Conservation (phyloP, 2,329 filamentous ascomycete species). For the Alternaria incomplexa region DNA sequence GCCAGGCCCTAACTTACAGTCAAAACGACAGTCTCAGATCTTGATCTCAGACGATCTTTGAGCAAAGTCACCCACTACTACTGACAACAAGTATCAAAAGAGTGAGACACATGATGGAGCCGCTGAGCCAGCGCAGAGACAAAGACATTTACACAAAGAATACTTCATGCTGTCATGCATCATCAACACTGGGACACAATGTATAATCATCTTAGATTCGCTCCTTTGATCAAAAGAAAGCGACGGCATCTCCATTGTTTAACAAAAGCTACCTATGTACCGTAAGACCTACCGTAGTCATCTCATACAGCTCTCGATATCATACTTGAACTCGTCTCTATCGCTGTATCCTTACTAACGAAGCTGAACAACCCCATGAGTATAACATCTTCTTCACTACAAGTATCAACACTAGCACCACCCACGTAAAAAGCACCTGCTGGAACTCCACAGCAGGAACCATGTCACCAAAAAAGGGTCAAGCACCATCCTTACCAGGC, state of each 20-base stretch:
- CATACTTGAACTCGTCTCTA: too few relatives aligned
- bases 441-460: background rate
- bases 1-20: too few relatives aligned
- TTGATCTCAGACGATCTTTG: background rate
- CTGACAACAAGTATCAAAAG: too few relatives aligned
- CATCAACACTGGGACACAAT: background rate
- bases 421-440: too few relatives aligned
- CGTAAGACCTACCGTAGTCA: too few relatives aligned
- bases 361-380: too few relatives aligned
- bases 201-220: background rate
- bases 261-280: background rate
- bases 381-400: too few relatives aligned
- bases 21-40: too few relatives aligned
- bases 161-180: background rate
- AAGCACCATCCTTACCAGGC: background rate
- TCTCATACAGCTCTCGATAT: too few relatives aligned
- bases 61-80: too few relatives aligned
- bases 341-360: too few relatives aligned
- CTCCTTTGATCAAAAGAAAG: background rate
- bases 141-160: background rate
- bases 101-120: background rate
- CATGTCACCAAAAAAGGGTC: background rate
- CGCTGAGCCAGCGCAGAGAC: background rate
- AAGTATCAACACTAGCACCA: too few relatives aligned
- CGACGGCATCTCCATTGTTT: background rate